A percentile compares a stretch with the other conserved stretches of the same genome.
Conservation (phyloP, 495 filamentous ascomycete species). For the Neohortaea acidophila region DNA sequence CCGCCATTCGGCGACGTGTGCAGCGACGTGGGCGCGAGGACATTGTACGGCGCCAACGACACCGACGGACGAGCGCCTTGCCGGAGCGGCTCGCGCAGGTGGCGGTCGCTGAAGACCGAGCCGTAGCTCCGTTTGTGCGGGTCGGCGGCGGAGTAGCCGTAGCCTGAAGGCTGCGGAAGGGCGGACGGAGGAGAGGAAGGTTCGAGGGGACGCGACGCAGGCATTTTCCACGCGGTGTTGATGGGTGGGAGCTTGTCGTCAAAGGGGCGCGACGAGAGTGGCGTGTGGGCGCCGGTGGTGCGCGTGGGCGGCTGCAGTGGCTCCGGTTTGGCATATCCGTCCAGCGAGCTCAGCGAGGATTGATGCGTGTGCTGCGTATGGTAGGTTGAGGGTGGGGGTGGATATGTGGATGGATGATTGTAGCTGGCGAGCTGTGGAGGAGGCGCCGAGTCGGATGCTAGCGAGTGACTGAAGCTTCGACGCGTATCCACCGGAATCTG, state of each 20-base stretch:
- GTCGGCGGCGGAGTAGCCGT: neutral
- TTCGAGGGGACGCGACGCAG: slow-evolving; percentile 9
- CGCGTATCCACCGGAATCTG: too few species aligned
- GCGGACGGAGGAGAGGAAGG: slow-evolving; percentile 10
- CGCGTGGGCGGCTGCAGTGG: slow-evolving; percentile 19
- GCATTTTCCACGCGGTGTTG: slow-evolving; percentile 13
- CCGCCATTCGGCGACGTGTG: too few species aligned
- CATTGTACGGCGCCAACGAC: too few species aligned
- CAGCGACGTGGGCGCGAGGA: too few species aligned
- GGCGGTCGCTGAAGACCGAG: slow-evolving; percentile 7
- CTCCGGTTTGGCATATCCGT: slow-evolving; percentile 8
- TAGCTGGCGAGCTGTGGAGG: neutral
- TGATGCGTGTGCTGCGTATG: neutral
- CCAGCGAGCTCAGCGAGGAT: neutral
- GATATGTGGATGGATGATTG: neutral
- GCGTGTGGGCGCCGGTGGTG: slow-evolving; percentile 7
- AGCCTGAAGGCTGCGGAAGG: neutral
- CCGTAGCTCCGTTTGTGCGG: slow-evolving; percentile 23
- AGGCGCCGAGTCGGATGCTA: too few species aligned
- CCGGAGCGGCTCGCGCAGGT: slow-evolving; percentile 3
- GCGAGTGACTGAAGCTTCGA: too few species aligned
- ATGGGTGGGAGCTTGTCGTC: slow-evolving; percentile 14
- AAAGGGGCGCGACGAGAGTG: slow-evolving; percentile 3
- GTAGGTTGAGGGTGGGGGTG: neutral
- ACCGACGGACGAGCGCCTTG: slow-evolving; percentile 8